These are phyloP conservation scores for Myxozyma nipponensis DNA, from an alignment of 805 yeast species.

Conservation along the genomic window DNA sequence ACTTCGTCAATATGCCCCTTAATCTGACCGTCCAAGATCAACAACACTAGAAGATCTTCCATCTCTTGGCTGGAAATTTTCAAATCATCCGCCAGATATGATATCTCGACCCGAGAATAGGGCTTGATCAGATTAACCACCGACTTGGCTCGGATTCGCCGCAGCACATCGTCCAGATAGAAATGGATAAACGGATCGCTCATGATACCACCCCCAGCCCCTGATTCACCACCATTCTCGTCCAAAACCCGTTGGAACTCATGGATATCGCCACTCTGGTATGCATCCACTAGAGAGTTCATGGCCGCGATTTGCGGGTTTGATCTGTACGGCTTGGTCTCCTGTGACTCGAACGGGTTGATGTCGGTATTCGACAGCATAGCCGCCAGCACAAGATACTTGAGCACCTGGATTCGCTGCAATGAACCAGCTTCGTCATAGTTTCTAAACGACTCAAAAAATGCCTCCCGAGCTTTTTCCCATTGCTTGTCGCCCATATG, in stretches of 20 bases:
- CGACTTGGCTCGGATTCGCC: constrained; percentile 32
- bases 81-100: constrained; percentile 31
- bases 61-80: constrained; percentile 24
- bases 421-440: constrained; percentile 66
- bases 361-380: constrained; percentile 54
- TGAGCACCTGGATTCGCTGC: constrained; percentile 54
- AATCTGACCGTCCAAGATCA: constrained; percentile 34
- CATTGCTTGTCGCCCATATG: constrained; percentile 58
- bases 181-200: constrained; percentile 29
- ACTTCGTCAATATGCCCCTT: constrained; percentile 34
- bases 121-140: constrained; percentile 35
- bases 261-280: constrained; percentile 30
- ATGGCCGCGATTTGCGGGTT: constrained; percentile 35
- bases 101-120: constrained; percentile 32
- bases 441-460: constrained; percentile 55
- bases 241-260: constrained; percentile 26
- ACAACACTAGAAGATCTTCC: constrained; percentile 28
- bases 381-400: constrained; percentile 58
- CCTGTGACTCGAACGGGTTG: constrained; percentile 70
- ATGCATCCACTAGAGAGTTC: constrained; percentile 38
- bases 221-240: constrained; percentile 17
- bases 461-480: constrained; percentile 52
- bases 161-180: constrained; percentile 31
- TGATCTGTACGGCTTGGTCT: constrained; percentile 52
- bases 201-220: constrained; percentile 25